These are phyloP conservation scores for Lachancea dasiensis DNA, from an alignment of 805 yeast species.

Conservation along the genomic window DNA sequence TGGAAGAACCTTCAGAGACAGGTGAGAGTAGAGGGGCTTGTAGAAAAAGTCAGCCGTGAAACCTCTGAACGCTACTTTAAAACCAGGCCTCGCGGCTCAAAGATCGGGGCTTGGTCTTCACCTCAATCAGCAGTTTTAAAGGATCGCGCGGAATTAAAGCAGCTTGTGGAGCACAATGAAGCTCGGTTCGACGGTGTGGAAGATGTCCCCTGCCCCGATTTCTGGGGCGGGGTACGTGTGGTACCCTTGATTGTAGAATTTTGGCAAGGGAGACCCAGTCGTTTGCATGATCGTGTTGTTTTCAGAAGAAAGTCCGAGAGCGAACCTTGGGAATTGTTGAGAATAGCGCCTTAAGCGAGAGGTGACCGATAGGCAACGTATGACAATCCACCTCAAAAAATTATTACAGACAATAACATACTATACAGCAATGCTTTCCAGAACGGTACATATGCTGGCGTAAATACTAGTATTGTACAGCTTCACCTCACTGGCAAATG, in stretches of 20 bases:
- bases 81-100: conserved; percentile 88
- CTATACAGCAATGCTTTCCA: conserved; percentile 3
- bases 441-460: background rate
- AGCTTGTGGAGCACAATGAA: conserved; percentile 40
- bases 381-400: background rate
- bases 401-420: background rate
- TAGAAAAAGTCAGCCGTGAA: conserved; percentile 67
- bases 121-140: conserved; percentile 68
- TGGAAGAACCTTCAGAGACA: conserved; percentile 91
- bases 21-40: conserved; percentile 84
- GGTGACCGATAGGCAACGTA: too few species aligned
- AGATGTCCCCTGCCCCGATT: conserved; percentile 83
- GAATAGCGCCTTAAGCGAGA: conserved; percentile 60
- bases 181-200: conserved; percentile 53
- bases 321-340: conserved; percentile 53
- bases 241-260: conserved; percentile 89
- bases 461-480: conserved; percentile 8
- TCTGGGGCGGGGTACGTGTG: conserved; percentile 92
- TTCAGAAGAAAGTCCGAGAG: conserved; percentile 52
- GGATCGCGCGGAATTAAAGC: conserved; percentile 59
- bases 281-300: conserved; percentile 85
- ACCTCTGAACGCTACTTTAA: conserved; percentile 72
- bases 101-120: conserved; percentile 95
- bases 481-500: conserved; percentile 7
- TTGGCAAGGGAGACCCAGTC: conserved; percentile 92